Evolutionary conservation across 768 basidiomycete species (phyloP).

Genomic region (Austroboletus eburneus): DNA sequence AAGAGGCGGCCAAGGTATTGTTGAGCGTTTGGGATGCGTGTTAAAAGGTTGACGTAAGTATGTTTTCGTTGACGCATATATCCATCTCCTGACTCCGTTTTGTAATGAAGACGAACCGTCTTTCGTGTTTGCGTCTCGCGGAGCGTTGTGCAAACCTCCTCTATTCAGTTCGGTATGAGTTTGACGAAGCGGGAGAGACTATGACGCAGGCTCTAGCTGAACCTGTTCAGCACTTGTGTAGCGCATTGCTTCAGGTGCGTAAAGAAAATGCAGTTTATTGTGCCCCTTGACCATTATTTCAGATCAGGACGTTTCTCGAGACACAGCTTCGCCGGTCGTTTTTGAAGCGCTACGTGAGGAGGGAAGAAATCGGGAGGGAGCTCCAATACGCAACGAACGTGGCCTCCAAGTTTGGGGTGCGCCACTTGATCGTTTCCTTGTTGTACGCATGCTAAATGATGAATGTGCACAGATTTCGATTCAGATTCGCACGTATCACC

Average conservation of each 20-base stretch:
- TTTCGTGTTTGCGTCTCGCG: constrained; percentile 65
- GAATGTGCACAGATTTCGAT: constrained; percentile 35
- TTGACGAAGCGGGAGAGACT: constrained; percentile 51
- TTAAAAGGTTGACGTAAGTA: constrained; percentile 55
- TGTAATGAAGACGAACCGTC: constrained; percentile 53
- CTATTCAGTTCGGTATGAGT: constrained; percentile 57
- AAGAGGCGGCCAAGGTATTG: constrained; percentile 47
- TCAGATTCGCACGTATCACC: constrained; percentile 51
- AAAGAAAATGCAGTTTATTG: no score
- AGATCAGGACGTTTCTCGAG: constrained; percentile 51
- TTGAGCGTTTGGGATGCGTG: constrained; percentile 64
- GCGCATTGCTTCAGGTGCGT: constrained; percentile 44
- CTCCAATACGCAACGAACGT: constrained; percentile 56
- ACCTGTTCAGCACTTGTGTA: constrained; percentile 38
- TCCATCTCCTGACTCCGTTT: background rate
- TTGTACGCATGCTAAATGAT: background rate
- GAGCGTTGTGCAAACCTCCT: constrained; percentile 70
- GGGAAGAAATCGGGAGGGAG: constrained; percentile 59
- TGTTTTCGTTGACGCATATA: background rate
- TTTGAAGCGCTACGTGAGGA: constrained; percentile 72
- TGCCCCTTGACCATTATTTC: background rate
- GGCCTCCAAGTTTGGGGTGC: constrained; percentile 22
- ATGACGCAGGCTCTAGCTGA: constrained; percentile 46
- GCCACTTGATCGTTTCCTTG: background rate
- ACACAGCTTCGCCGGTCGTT: constrained; percentile 68